These are phyloP conservation scores for Hymenoscyphus albidus DNA, from an alignment of 2,329 filamentous ascomycete genomes.

Conservation along the genomic window DNA sequence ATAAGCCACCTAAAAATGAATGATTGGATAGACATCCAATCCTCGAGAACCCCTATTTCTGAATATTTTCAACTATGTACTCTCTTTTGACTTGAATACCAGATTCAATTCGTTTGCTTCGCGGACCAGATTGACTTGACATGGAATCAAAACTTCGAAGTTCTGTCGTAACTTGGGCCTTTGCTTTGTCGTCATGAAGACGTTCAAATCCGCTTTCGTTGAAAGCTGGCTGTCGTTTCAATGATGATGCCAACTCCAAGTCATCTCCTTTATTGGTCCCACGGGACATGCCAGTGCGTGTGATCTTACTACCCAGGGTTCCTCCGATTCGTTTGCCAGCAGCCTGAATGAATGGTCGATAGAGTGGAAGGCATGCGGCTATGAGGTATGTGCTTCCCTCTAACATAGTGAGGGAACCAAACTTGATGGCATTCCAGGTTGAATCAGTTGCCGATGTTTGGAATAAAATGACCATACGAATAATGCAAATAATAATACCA, in stretches of 20 bases:
- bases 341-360: conserved; percentile 1
- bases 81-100: background rate
- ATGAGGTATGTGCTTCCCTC: conserved; percentile 5
- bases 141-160: background rate
- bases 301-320: background rate
- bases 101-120: background rate
- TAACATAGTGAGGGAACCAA: conserved; percentile 5
- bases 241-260: background rate
- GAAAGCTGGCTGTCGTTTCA: background rate
- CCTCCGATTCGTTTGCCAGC: conserved; percentile 2
- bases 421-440: conserved; percentile 5
- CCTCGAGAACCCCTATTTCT: background rate
- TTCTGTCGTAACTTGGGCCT: background rate
- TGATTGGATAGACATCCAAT: background rate
- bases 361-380: conserved; percentile 1
- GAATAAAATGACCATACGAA: background rate
- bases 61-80: background rate
- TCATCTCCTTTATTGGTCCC: conserved; percentile 4
- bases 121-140: background rate
- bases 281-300: background rate
- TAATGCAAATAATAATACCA: background rate
- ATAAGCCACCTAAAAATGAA: background rate
- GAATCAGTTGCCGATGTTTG: background rate
- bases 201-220: conserved; percentile 5
- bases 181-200: background rate